These are phyloP conservation scores for Knoxdaviesia capensis DNA, from an alignment of 2,329 filamentous ascomycete genomes.

Conservation along the genomic window DNA sequence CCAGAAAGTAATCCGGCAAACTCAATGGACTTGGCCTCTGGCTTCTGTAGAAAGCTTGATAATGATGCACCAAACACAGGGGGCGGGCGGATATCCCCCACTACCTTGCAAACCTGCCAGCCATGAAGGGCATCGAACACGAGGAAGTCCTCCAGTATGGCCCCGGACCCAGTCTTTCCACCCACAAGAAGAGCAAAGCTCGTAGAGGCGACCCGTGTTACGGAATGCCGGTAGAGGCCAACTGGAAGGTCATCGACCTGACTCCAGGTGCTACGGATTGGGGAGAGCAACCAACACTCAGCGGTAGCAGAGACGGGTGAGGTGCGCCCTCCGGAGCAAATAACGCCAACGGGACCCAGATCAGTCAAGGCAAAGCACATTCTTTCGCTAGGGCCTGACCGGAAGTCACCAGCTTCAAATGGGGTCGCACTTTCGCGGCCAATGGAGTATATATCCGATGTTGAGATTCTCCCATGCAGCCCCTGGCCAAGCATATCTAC, in stretches of 20 bases:
- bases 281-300: conserved; percentile 58
- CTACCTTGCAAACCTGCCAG: conserved; percentile 23
- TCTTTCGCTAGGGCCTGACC: conserved; percentile 20
- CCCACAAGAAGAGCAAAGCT: conserved; percentile 37
- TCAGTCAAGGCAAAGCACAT: conserved; percentile 65
- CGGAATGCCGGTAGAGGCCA: conserved; percentile 59
- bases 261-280: conserved; percentile 35
- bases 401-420: no score
- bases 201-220: conserved; percentile 28
- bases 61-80: conserved; percentile 19
- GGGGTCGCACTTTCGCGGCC: no score
- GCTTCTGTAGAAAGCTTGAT: not conserved
- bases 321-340: conserved; percentile 60
- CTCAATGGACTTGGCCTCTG: not conserved
- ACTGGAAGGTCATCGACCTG: conserved; percentile 42
- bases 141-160: conserved; percentile 29
- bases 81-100: conserved; percentile 13
- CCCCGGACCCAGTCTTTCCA: conserved; percentile 31
- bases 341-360: conserved; percentile 31
- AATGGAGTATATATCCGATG: no score
- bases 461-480: no score
- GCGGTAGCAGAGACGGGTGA: conserved; percentile 49
- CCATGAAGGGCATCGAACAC: conserved; percentile 27
- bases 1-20: conserved; percentile 43
- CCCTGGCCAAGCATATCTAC: no score